Percentiles rank a stretch among this genome's conserved stretches.
Evolutionary conservation across 106 monocot genomes (phyloP).

Genomic region (Platanthera zijinensis): DNA sequence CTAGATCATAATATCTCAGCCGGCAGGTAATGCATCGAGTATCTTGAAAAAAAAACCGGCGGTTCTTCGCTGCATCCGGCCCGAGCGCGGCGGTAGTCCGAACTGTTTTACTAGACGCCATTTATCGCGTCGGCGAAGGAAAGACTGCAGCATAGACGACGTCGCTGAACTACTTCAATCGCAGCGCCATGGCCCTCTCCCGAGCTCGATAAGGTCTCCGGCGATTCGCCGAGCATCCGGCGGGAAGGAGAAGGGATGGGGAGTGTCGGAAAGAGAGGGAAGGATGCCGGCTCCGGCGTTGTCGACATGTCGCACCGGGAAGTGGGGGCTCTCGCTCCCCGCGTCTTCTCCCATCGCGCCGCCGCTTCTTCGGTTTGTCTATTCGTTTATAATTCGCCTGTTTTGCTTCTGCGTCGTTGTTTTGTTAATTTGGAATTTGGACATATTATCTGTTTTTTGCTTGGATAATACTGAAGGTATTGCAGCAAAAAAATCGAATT

Average conservation of each 20-base stretch:
- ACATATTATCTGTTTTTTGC: background rate
- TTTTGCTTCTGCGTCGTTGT: background rate
- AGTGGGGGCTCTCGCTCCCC: conserved; percentile 39
- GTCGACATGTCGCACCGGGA: conserved; percentile 44
- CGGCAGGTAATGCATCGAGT: no score
- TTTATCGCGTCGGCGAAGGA: background rate
- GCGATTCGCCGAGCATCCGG: background rate
- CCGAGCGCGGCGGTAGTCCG: background rate
- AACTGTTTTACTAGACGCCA: background rate
- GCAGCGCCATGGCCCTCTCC: background rate
- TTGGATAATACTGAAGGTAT: no score
- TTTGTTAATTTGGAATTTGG: background rate
- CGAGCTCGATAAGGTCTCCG: background rate
- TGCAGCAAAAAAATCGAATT: no score
- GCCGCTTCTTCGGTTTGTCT: conserved; percentile 49
- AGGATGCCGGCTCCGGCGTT: conserved; percentile 12
- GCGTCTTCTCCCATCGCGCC: conserved; percentile 38
- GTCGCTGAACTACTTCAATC: background rate
- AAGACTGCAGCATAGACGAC: background rate
- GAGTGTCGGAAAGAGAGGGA: conserved; percentile 12
- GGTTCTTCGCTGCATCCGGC: no score
- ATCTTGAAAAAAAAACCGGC: no score
- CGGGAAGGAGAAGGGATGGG: background rate
- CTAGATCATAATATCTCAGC: no score
- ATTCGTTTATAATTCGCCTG: background rate